Base-by-base conservation (phyloP, 371 early-diverging fungal species). In the Rhizomucor miehei region DNA sequence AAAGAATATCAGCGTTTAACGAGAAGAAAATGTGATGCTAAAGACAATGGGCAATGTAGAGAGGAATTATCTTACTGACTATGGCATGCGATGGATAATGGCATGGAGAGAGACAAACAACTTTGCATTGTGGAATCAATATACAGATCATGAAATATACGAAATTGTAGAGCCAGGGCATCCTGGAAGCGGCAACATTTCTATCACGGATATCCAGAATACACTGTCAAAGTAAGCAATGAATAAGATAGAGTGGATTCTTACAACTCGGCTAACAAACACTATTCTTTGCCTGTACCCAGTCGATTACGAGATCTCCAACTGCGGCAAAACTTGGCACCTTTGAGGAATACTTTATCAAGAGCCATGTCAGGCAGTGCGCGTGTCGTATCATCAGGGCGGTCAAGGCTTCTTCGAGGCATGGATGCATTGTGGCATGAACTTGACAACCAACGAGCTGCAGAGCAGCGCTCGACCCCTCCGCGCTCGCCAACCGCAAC, bases 31-130 rank as follows among this genome's bases (percentile, higher is more conserved):
- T 3, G 29, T 29, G 29, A 3, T 29, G 8, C n/a, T n/a, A 29
- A 29, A 29, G 29, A 29, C 29, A 29, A 29, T 29, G 29, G 5
- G 8, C 29, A 29, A 29, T n/a, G n/a, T 39, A 86, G 89, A 81
- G 14, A 77, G 77, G 23, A 86, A 89, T 51, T 77, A 81, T 54
- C 57, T 85, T 8, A 50, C 71, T 6, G 90, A 89, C 60, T 89
- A 83, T 64, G 84, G 87, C 23, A 68, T 73, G 54, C 65, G 67
- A 24, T 90, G 85, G 76, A 60, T 88, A 43, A 75, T 71, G 48
- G 77, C 75, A 25, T 91, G 92, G 92, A 77, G 86, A 48, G 69
- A 79, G 29, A 87, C 90, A 29, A 77, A 75, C 34, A 88, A 84
- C 54, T 91, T 84, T 55, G 71, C 69, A 44, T 66, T 86, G 17